phyloP scores from a whole-genome alignment of 116 monocot genomes.

The Iris pallida region DNA sequence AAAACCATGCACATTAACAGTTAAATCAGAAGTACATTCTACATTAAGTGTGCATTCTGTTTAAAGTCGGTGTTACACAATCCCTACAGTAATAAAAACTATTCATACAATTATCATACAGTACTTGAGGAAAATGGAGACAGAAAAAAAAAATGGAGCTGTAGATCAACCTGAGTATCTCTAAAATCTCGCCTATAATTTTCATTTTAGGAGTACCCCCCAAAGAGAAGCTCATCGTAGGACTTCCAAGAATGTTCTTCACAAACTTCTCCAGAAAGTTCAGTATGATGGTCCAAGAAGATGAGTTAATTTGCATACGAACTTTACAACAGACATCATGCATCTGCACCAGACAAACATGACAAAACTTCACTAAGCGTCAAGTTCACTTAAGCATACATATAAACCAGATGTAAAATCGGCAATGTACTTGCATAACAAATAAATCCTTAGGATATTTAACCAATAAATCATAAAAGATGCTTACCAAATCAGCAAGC shows the following conservation, averaged over 20 bases:
- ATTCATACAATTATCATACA: not conserved
- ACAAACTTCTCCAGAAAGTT: slow-evolving; percentile 56
- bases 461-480: too few species aligned
- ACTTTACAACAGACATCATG: slow-evolving; percentile 60
- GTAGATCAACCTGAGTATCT: slow-evolving; percentile 65
- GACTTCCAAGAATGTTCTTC: slow-evolving; percentile 16
- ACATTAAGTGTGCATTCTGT: too few species aligned
- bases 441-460: too few species aligned
- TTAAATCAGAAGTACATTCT: too few species aligned
- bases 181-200: slow-evolving; percentile 40
- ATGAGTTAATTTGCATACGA: slow-evolving; percentile 46
- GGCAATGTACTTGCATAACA: too few species aligned
- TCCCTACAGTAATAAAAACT: slow-evolving; percentile 3
- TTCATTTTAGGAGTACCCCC: slow-evolving; percentile 23
- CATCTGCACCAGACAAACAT: slow-evolving; percentile 41
- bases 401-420: too few species aligned
- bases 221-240: slow-evolving; percentile 12
- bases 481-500: too few species aligned
- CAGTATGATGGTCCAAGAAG: slow-evolving; percentile 47
- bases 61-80: too few species aligned
- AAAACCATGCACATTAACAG: too few species aligned
- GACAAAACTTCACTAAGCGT: not conserved
- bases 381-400: too few species aligned
- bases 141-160: not conserved
- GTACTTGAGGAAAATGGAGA: not conserved